Percentiles rank a stretch among this genome's conserved stretches.
Conservation (phyloP, 1,284 basidiomycete species). For the Melampsora larici-populina region DNA sequence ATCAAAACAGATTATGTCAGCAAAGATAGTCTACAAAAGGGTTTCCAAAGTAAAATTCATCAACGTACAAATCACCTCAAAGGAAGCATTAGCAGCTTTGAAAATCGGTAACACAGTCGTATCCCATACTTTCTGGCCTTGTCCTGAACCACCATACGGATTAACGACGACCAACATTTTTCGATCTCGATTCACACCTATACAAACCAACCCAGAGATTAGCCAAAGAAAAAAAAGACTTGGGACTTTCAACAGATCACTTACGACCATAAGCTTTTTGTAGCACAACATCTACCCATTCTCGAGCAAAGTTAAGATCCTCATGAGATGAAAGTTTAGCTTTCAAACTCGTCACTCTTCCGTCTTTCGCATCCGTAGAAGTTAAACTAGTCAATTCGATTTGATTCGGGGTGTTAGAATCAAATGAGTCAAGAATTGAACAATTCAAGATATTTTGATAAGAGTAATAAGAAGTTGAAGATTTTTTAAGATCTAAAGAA, state of each 20-base stretch:
- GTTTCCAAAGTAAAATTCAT: slow-evolving; percentile 15
- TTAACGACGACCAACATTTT: slow-evolving; percentile 69
- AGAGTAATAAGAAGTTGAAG: not conserved
- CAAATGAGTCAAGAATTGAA: not conserved
- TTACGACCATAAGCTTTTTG: not conserved
- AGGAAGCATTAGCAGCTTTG: slow-evolving; percentile 67
- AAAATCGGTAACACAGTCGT: slow-evolving; percentile 74
- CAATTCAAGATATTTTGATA: not conserved
- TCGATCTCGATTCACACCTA: not conserved
- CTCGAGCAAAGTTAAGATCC: not conserved
- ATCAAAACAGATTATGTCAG: not conserved
- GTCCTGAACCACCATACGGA: slow-evolving; percentile 80
- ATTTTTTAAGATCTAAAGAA: not conserved
- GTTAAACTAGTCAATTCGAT: not conserved
- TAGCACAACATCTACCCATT: not conserved
- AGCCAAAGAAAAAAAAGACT: too few relatives aligned
- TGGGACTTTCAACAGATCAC: too few relatives aligned
- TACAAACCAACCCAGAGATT: too few relatives aligned
- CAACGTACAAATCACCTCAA: slow-evolving; percentile 64
- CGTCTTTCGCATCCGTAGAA: not conserved
- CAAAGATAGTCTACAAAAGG: not conserved
- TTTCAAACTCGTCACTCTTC: not conserved
- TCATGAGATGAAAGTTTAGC: not conserved
- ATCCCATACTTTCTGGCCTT: slow-evolving; percentile 64
- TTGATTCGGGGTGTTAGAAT: not conserved